Percentiles rank a stretch among this genome's conserved stretches.
Conservation (phyloP, 805 yeast genomes). For the Vanderwaltozyma tropicalis region DNA sequence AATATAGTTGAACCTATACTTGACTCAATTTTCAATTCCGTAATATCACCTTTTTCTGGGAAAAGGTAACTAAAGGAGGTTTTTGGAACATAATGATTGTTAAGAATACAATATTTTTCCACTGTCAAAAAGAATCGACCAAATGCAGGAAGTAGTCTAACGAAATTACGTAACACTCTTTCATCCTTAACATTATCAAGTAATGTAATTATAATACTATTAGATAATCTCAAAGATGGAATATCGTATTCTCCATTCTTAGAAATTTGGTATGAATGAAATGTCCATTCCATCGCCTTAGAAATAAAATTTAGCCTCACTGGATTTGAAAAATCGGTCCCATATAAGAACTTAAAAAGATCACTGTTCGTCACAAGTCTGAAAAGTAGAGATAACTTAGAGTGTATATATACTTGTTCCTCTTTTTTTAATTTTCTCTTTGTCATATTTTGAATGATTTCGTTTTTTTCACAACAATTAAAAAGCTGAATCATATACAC, state of each 20-base stretch:
- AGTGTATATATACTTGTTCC: constrained; percentile 44
- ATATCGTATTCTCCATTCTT: constrained; percentile 43
- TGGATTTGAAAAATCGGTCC: constrained; percentile 6
- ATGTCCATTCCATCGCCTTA: constrained; percentile 43
- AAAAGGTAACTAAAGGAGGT: constrained; percentile 60
- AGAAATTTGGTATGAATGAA: constrained; percentile 45
- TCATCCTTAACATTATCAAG: constrained; percentile 32
- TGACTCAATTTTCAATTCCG: constrained; percentile 59
- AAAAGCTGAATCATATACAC: constrained; percentile 12
- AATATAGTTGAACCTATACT: constrained; percentile 56
- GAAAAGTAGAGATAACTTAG: constrained; percentile 52
- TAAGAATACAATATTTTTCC: constrained; percentile 37
- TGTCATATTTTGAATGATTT: constrained; percentile 3
- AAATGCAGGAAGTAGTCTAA: constrained; percentile 46
- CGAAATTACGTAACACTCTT: constrained; percentile 37
- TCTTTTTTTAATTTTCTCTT: constrained; percentile 9
- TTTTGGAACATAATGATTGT: constrained; percentile 40
- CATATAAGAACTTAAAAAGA: constrained; percentile 9
- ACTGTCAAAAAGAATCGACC: constrained; percentile 42
- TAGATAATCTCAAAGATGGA: constrained; percentile 44
- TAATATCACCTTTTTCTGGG: constrained; percentile 58
- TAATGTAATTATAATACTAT: constrained; percentile 45
- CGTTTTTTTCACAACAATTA: constrained; percentile 14
- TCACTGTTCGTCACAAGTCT: constrained; percentile 36
- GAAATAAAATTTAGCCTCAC: constrained; percentile 32